Evolutionary conservation across 192 early-diverging fungal genomes (phyloP).

Genomic region (Coemansia nantahalensis): DNA sequence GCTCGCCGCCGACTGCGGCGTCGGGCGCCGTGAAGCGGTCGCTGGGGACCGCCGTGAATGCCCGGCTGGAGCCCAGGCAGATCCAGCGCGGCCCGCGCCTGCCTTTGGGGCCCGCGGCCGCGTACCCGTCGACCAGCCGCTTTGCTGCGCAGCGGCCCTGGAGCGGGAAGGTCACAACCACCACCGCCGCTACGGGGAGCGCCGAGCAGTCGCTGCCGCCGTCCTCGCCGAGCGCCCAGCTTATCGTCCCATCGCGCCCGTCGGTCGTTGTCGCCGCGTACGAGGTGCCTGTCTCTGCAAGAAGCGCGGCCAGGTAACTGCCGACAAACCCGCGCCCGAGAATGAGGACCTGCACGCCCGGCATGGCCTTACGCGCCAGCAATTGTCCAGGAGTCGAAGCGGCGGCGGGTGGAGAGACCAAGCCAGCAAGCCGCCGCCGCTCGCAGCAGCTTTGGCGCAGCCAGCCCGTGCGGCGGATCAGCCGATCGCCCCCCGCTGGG

Average conservation of each 20-base stretch:
- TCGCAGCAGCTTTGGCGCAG: no score
- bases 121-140: constrained; percentile 18
- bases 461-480: no score
- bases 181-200: constrained; percentile 22
- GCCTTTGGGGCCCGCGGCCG: background rate
- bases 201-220: constrained; percentile 1
- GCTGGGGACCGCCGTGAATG: constrained; percentile 45
- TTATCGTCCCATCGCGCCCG: constrained; percentile 35
- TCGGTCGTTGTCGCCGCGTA: constrained; percentile 34
- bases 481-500: no score
- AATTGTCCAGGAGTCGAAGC: background rate
- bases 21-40: constrained; percentile 25
- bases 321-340: constrained; percentile 48
- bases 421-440: no score
- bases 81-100: constrained; percentile 21
- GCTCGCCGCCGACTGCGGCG: constrained; percentile 15
- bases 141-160: constrained; percentile 15
- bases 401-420: background rate
- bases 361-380: background rate
- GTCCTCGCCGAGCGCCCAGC: constrained; percentile 19
- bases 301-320: constrained; percentile 25
- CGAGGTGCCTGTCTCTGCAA: background rate
- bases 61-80: constrained; percentile 40
- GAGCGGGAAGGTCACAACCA: constrained; percentile 44
- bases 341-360: constrained; percentile 15